Evolutionary conservation across 768 basidiomycete species (phyloP).

Genomic region (Trichaptum fuscoviolaceum): DNA sequence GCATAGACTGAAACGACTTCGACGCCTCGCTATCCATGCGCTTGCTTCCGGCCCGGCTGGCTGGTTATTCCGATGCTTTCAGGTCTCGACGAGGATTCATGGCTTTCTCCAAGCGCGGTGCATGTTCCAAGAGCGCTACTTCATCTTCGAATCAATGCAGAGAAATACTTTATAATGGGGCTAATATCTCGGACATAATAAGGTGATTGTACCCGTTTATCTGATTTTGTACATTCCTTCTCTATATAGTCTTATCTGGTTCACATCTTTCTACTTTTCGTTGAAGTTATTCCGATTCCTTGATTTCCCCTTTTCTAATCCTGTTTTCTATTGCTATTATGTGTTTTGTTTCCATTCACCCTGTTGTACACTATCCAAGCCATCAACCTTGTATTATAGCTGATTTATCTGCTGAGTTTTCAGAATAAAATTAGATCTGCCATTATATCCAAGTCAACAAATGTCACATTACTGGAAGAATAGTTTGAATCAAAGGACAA

Average conservation of each 20-base stretch:
- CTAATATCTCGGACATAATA: no score
- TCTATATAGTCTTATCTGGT: no score
- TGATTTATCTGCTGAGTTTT: background rate
- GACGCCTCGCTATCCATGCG: background rate
- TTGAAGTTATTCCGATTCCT: conserved; percentile 10
- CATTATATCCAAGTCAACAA: background rate
- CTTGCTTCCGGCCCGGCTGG: no score
- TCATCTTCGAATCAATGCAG: conserved; percentile 13
- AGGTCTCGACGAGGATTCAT: no score
- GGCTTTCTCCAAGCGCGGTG: no score
- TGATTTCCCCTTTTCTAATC: conserved; percentile 12
- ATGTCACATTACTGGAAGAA: no score
- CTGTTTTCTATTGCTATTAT: conserved; percentile 7
- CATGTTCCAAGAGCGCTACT: conserved; percentile 7
- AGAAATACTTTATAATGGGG: background rate
- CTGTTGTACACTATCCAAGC: background rate
- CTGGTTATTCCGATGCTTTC: background rate
- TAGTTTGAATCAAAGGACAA: no score
- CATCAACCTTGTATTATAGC: background rate
- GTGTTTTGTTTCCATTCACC: background rate
- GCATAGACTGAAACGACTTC: conserved; percentile 4
- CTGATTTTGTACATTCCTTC: no score
- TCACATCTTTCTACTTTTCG: no score
- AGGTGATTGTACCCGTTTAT: no score
- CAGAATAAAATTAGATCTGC: background rate